phyloP scores from a whole-genome alignment of 768 basidiomycete species.

The Gloeopeniophorella convolvens region DNA sequence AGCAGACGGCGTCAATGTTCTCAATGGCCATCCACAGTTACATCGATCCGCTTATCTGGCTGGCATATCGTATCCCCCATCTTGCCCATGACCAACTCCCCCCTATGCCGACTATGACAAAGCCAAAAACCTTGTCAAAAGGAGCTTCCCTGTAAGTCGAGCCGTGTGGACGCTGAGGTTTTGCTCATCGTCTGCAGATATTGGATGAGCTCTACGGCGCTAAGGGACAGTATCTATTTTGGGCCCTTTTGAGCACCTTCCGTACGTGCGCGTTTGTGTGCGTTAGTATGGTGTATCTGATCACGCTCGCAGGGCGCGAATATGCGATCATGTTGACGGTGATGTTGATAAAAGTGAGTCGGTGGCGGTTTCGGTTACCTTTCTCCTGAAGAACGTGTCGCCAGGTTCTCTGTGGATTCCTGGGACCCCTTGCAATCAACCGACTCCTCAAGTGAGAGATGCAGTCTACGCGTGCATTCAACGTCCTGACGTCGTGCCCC shows the following conservation, averaged over 20 bases:
- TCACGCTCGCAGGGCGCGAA: constrained; percentile 9
- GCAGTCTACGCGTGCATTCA: neutral
- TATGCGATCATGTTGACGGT: constrained; percentile 11
- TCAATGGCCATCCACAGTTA: constrained; percentile 40
- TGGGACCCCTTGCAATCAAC: constrained; percentile 29
- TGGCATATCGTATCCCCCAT: constrained; percentile 38
- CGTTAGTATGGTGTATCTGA: neutral
- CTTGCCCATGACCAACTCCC: constrained; percentile 39
- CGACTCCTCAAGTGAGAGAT: constrained; percentile 28
- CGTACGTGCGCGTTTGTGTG: constrained; percentile 5
- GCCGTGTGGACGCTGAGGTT: neutral
- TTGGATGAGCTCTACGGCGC: constrained; percentile 20
- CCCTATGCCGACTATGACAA: constrained; percentile 43
- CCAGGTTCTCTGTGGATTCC: too few species aligned
- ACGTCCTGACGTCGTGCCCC: neutral
- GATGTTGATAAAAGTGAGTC: constrained; percentile 24
- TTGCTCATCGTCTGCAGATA: constrained; percentile 24
- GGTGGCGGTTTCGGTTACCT: too few species aligned
- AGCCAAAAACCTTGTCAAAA: constrained; percentile 30
- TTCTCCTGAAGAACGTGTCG: too few species aligned
- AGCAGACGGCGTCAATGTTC: constrained; percentile 28
- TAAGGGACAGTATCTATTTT: constrained; percentile 24
- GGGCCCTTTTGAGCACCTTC: constrained; percentile 23
- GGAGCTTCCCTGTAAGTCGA: constrained; percentile 30
- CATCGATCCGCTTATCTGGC: constrained; percentile 44